Base-by-base conservation (phyloP, 31 red algal genomes). In the Odonthalia washingtoniensis region DNA sequence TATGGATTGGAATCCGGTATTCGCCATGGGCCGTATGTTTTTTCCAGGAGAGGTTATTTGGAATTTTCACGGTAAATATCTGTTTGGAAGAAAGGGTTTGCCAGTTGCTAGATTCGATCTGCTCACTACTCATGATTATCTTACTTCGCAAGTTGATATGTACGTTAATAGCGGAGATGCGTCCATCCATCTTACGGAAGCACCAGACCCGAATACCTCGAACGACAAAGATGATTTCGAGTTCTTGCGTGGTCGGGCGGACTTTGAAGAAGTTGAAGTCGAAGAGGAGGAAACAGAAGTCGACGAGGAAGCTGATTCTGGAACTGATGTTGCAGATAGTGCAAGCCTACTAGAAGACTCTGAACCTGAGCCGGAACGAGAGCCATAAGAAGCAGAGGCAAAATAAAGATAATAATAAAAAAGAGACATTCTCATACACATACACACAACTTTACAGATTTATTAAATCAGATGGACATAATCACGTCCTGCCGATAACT, bases 31-130 rank as follows among this genome's bases (percentile, higher is more conserved):
- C 26, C 64, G 72, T 31, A 46, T 40, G 28, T 49, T 77, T 41
- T 95, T 91, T 75, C 93, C 93, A 0, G 86, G 78, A 5, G 93
- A 95, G 9, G 84, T 95, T 28, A 75, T 95, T 36, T 95, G 93
- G 93, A 95, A 95, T 77, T 91, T 95, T 75, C 77, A 91, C 34
- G 93, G 93, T 30, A 95, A 88, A 63, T 91, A 91, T 70, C 60
- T 95, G 77, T 95, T 91, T 64, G 67, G 75, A 37, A 39, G 81
- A 21, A 45, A 87, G n/a, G 93, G 93, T 3, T 62, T 86, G 17
- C 84, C 85, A 39, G 88, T 89, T 1, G 93, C 65, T 2, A 46
- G 93, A 27, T 91, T 91, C 40, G 88, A 88, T 66, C 49, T 91
- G 64, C 78, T 92, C 24, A 92, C 81, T 12, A 86, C 81, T 17